These are phyloP conservation scores for Gaeumannomyces sp. DNA, from an alignment of 2,329 filamentous ascomycete genomes.

Conservation along the genomic window DNA sequence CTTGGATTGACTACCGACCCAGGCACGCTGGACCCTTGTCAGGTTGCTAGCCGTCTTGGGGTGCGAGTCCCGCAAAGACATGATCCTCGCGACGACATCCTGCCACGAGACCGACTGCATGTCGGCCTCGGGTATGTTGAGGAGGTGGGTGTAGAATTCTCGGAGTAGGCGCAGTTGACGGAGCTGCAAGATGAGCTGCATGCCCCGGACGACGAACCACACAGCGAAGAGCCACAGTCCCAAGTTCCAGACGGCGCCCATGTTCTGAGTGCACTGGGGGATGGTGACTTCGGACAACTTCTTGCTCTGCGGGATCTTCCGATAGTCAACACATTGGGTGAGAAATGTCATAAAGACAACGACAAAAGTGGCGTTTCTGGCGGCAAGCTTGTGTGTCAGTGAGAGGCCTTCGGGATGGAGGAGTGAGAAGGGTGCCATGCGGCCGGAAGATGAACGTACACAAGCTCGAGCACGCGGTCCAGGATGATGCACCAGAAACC, in stretches of 20 bases:
- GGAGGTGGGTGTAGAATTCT: constrained; percentile 76
- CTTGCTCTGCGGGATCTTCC: constrained; percentile 60
- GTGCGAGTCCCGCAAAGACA: constrained; percentile 78
- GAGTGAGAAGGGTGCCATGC: not conserved
- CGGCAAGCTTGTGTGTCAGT: constrained; percentile 13
- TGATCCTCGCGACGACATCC: constrained; percentile 78
- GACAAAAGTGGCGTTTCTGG: constrained; percentile 73
- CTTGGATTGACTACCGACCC: constrained; percentile 78
- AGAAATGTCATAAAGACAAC: constrained; percentile 78
- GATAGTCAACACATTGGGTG: constrained; percentile 79
- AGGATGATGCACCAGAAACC: constrained; percentile 82
- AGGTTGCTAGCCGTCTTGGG: constrained; percentile 64
- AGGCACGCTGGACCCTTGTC: constrained; percentile 44
- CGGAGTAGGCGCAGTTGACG: constrained; percentile 70
- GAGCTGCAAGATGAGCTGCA: constrained; percentile 68
- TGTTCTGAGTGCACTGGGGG: constrained; percentile 66
- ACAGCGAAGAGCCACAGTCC: constrained; percentile 79
- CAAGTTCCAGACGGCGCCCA: constrained; percentile 71
- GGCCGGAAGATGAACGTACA: constrained; percentile 46
- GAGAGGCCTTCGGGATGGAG: not conserved
- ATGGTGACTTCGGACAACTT: constrained; percentile 51
- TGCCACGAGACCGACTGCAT: constrained; percentile 96
- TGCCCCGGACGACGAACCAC: constrained; percentile 75
- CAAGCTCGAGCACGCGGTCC: constrained; percentile 61
- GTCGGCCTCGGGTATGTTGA: constrained; percentile 75